Conservation (phyloP, 495 filamentous ascomycete species). For the Evansstolkia leycettana region DNA sequence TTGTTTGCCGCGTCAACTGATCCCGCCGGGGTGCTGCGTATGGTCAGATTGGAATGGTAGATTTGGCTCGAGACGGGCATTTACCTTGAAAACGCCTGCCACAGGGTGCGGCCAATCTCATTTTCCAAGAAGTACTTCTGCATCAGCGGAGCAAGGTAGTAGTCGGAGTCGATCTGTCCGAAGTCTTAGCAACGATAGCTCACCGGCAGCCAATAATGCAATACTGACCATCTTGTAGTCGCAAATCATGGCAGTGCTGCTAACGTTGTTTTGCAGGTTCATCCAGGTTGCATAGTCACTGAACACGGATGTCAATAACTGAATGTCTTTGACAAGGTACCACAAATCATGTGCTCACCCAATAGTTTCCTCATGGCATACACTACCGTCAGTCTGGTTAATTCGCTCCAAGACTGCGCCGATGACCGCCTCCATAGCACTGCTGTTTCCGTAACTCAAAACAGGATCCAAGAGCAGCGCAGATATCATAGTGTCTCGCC, state of each 20-base stretch:
- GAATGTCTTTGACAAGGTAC: neutral
- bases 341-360: slow-evolving; percentile 19
- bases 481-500: slow-evolving; percentile 51
- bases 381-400: slow-evolving; percentile 44
- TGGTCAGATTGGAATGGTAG: slow-evolving; percentile 1
- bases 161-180: slow-evolving; percentile 46
- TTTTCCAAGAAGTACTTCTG: slow-evolving; percentile 45
- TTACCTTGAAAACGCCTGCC: slow-evolving; percentile 33
- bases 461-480: slow-evolving; percentile 44
- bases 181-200: neutral
- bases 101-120: slow-evolving; percentile 24
- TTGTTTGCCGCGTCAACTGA: slow-evolving; percentile 33
- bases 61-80: neutral
- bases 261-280: slow-evolving; percentile 39
- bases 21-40: slow-evolving; percentile 25
- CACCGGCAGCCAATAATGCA: neutral
- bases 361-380: slow-evolving; percentile 55
- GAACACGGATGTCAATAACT: neutral
- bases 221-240: slow-evolving; percentile 45
- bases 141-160: slow-evolving; percentile 44
- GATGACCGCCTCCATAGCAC: slow-evolving; percentile 49
- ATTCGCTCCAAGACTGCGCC: slow-evolving; percentile 46
- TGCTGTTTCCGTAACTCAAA: slow-evolving; percentile 41
- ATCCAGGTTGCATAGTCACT: slow-evolving; percentile 50
- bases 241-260: slow-evolving; percentile 39